Conservation (phyloP, 176 grass and related monocot genomes). For the Dendrocalamus sinicus region DNA sequence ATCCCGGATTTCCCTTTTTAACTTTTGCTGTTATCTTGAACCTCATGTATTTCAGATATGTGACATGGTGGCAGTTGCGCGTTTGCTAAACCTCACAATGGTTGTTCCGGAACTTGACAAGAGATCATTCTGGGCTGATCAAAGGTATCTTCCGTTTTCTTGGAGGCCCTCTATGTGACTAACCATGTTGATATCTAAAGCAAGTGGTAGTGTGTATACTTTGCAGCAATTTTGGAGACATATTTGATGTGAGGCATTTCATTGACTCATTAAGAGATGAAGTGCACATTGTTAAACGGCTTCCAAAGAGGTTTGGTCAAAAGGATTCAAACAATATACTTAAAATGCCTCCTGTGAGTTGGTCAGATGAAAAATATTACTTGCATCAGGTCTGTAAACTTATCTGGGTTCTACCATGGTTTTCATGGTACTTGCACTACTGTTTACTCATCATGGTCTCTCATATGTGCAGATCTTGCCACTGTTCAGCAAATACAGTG, state of each 20-base stretch:
- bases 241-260: constrained; percentile 94
- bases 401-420: constrained; percentile 12
- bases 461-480: constrained; percentile 77
- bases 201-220: constrained; percentile 2
- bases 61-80: constrained; percentile 89
- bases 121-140: constrained; percentile 94
- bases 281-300: constrained; percentile 72
- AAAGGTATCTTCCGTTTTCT: constrained; percentile 63
- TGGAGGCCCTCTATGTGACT: constrained; percentile 1
- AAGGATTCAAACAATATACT: constrained; percentile 47
- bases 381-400: constrained; percentile 75
- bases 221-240: constrained; percentile 82
- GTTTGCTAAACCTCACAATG: constrained; percentile 86
- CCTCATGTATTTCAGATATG: constrained; percentile 68
- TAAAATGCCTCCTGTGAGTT: constrained; percentile 83
- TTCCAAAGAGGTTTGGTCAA: constrained; percentile 64
- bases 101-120: constrained; percentile 92
- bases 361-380: constrained; percentile 99
- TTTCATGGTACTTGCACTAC: constrained; percentile 9
- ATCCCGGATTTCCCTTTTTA: constrained; percentile 5
- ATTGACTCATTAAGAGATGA: constrained; percentile 82
- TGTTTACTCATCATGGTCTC: constrained; percentile 21
- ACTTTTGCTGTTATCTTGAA: constrained; percentile 21
- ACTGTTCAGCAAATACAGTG: constrained; percentile 79
- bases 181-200: constrained; percentile 30